These are phyloP conservation scores for Kwoniella botswanensis DNA, from an alignment of 768 basidiomycete species.

Conservation along the genomic window DNA sequence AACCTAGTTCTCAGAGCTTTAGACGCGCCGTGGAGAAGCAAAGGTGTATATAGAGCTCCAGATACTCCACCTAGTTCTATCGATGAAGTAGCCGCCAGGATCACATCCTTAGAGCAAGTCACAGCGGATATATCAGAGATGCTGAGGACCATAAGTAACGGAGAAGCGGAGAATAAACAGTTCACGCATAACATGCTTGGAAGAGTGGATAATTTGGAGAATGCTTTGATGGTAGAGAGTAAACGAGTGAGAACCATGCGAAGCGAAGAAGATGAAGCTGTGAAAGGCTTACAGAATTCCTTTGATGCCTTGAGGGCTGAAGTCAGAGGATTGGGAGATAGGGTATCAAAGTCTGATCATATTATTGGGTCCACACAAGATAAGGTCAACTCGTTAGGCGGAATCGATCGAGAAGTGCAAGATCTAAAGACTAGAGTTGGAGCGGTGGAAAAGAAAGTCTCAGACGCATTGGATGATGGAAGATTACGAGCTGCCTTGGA, in stretches of 20 bases:
- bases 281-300: constrained; percentile 13
- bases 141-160: constrained; percentile 15
- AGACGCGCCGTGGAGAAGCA: constrained; percentile 27
- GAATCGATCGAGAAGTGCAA: constrained; percentile 36
- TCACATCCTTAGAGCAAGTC: constrained; percentile 49
- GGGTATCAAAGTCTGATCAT: constrained; percentile 22
- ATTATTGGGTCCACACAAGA: neutral
- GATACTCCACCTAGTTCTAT: constrained; percentile 49
- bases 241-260: constrained; percentile 20
- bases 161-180: constrained; percentile 19
- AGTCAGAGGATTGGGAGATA: constrained; percentile 15
- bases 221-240: constrained; percentile 19
- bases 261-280: constrained; percentile 11
- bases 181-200: constrained; percentile 18
- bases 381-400: constrained; percentile 20
- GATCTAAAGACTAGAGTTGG: constrained; percentile 42
- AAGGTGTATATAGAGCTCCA: constrained; percentile 20
- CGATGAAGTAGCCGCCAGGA: constrained; percentile 52
- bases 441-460: constrained; percentile 51
- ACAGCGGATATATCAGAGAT: constrained; percentile 42
- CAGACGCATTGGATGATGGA: constrained; percentile 49
- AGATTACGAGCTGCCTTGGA: constrained; percentile 55
- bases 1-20: constrained; percentile 34
- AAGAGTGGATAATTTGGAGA: constrained; percentile 32
- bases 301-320: constrained; percentile 20